Conservation (phyloP, 2,329 filamentous ascomycete species). For the Monosporascus sp. region DNA sequence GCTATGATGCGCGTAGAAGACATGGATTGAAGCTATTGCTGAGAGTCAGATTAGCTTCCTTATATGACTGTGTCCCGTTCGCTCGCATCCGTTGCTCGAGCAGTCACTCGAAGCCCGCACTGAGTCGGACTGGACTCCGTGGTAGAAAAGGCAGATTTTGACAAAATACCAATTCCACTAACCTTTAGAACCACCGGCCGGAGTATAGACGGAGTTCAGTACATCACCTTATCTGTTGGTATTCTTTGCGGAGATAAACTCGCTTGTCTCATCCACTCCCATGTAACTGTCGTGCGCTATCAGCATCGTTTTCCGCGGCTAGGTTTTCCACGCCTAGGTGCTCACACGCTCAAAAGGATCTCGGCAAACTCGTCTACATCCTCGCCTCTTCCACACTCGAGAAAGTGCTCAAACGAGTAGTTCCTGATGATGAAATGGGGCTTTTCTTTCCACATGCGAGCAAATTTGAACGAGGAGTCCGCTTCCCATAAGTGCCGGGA, state of each 20-base stretch:
- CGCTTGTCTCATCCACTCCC: slow-evolving; percentile 19
- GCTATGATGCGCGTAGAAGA: too few relatives aligned
- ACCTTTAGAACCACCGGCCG: too few relatives aligned
- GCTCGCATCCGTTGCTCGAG: too few relatives aligned
- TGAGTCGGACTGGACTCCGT: too few relatives aligned
- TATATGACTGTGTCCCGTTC: too few relatives aligned
- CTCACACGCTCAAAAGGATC: slow-evolving; percentile 21
- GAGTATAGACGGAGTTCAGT: too few relatives aligned
- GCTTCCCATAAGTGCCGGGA: slow-evolving; percentile 26
- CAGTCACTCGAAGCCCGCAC: too few relatives aligned
- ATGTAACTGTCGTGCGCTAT: slow-evolving; percentile 16
- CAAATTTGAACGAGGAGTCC: slow-evolving; percentile 21
- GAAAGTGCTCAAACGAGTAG: slow-evolving; percentile 21
- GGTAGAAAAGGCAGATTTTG: too few relatives aligned
- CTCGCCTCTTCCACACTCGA: slow-evolving; percentile 19
- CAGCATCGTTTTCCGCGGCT: slow-evolving; percentile 2
- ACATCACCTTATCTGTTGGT: too few relatives aligned
- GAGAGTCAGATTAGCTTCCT: too few relatives aligned
- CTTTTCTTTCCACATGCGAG: slow-evolving; percentile 21
- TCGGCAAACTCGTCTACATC: slow-evolving; percentile 27
- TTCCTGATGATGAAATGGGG: slow-evolving; percentile 23
- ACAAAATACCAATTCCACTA: too few relatives aligned
- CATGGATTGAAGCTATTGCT: too few relatives aligned
- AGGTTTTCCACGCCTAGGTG: neutral
- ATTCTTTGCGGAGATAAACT: slow-evolving; percentile 9